Evolutionary conservation across 2,329 filamentous ascomycete genomes (phyloP), one percentile per base, ranked within the genome.

Genomic region (Cordyceps tenuipes): DNA sequence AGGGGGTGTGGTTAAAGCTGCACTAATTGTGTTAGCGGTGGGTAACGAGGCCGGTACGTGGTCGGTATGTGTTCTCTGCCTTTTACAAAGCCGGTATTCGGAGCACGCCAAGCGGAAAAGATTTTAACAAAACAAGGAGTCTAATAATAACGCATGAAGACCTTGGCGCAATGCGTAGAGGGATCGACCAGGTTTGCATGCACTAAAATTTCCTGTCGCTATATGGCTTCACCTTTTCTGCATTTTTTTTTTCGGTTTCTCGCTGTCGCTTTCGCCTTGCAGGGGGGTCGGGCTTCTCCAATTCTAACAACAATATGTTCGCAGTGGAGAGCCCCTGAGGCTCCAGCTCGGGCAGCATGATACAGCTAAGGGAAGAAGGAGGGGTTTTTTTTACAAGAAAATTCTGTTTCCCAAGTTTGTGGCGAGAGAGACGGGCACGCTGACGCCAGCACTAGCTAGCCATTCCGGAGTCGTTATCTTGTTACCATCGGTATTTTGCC

Each of bases 71-170:
- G 47, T 44, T 44, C 31, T 49, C 4, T 31, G 6, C 10, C 48
- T 6, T 29, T 15, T 26, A 2, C 10, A 43, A 43, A 12, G n/a
- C 36, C 17, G 34, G 48, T 21, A 21, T 31, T 43, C 46, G 47
- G 26, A 58, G 47, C 48, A 19, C 2, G 10, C 17, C 23, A 34
- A 23, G n/a, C 2, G n/a, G 4, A 23, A 23, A 23, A 23, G 23
- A 23, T 23, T 12, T 21, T 15, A 21, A 13, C 13, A 6, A n/a
- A 29, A 31, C 5, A n/a, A 12, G 29, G 5, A 12, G 34, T 36
- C 13, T 10, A 46, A 46, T 53, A 59, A 59, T 47, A 29, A 39
- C 57, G 31, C 57, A 59, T 52, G 41, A 15, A 17, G 26, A 55
- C 21, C 58, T 49, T 52, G 41, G 58, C 50, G 15, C 43, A 15